Evolutionary conservation across 495 filamentous ascomycete genomes (phyloP), one percentile per base, ranked within the genome.

Genomic region (Penicillium subrubescens): DNA sequence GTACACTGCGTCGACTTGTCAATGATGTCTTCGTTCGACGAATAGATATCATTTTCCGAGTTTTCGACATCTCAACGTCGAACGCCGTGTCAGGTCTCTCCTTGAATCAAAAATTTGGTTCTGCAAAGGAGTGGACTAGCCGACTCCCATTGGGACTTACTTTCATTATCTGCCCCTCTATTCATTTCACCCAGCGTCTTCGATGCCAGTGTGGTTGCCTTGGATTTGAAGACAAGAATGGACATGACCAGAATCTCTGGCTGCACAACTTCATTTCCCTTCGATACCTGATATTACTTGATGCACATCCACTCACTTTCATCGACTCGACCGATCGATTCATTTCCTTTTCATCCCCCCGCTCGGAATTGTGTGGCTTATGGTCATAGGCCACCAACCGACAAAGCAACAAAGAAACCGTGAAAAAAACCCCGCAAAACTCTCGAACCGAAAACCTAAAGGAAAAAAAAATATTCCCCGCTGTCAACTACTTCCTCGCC

Each of bases 391-490:
- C 31, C 34, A 37, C 34, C 46, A 44, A 57, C 4, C 63, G 58
- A 27, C 54, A 62, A 56, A 65, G 15, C 10, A 62, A 66, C 25
- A 46, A 65, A 61, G 70, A 58, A 62, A 33, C 14, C 51, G 8
- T 23, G 2, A 34, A 59, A 75, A 71, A 76, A 70, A 69, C 51
- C 19, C 17, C 31, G 17, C 46, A 66, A 61, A 65, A 67, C 29
- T n/a, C 15, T 37, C 48, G 17, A 8, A 37, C 31, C 21, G 53
- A 66, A 67, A 58, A 31, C 21, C 41, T 14, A 60, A 59, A 61
- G 31, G 37, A 51, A 23, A 56, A 62, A 54, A 51, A 23, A 23
- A 21, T 2, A 7, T 15, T 21, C 25, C 17, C 61, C 50, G 41
- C 43, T 48, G 54, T 25, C 34, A 48, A 35, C 43, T 62, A 21